A percentile compares a stretch with the other conserved stretches of the same genome.
phyloP scores from a whole-genome alignment of 805 yeast genomes.

The Saccharomycopsis oosterbeekiorum region DNA sequence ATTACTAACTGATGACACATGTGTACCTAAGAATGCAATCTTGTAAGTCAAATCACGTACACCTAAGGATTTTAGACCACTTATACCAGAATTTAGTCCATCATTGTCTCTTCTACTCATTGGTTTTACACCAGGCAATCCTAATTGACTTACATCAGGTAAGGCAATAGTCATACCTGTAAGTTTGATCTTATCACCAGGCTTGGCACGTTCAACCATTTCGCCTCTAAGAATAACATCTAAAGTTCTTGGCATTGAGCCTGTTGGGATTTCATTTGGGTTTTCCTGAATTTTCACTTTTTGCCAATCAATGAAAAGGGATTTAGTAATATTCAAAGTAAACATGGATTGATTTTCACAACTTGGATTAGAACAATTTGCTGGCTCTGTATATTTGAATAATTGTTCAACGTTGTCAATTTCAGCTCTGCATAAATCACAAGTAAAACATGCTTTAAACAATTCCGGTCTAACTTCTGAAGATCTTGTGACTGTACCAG shows the following conservation, averaged over 20 bases:
- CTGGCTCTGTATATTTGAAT: slow-evolving; percentile 90
- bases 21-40: slow-evolving; percentile 84
- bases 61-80: slow-evolving; percentile 86
- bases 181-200: slow-evolving; percentile 91
- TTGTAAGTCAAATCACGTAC: slow-evolving; percentile 90
- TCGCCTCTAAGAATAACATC: slow-evolving; percentile 92
- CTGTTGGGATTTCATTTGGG: slow-evolving; percentile 94
- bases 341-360: slow-evolving; percentile 83
- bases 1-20: slow-evolving; percentile 58
- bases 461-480: slow-evolving; percentile 95
- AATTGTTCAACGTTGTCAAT: slow-evolving; percentile 88
- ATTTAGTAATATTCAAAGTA: slow-evolving; percentile 74
- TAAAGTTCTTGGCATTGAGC: slow-evolving; percentile 95
- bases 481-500: slow-evolving; percentile 94
- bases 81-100: slow-evolving; percentile 71
- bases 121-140: slow-evolving; percentile 92
- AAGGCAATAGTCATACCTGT: slow-evolving; percentile 92
- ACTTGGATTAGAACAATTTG: slow-evolving; percentile 77
- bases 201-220: slow-evolving; percentile 89
- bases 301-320: slow-evolving; percentile 94
- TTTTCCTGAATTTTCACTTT: slow-evolving; percentile 91
- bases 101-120: slow-evolving; percentile 53
- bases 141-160: slow-evolving; percentile 89
- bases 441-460: slow-evolving; percentile 74
- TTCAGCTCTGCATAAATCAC: slow-evolving; percentile 78